phyloP scores from a whole-genome alignment of 2,329 filamentous ascomycete species.

The Aspergillus melleus region DNA sequence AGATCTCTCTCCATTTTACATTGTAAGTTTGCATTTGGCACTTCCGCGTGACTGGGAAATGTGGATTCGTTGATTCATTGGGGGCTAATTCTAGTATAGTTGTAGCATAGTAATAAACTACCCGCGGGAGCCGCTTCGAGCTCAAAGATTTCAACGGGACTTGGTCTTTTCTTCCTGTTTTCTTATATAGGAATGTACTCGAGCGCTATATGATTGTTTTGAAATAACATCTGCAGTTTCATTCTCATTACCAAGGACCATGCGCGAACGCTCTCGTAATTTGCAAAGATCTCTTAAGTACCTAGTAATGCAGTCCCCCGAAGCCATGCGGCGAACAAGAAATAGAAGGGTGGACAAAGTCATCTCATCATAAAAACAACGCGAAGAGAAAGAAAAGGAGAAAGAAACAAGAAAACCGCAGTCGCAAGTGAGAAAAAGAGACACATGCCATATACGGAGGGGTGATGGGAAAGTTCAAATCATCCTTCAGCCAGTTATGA shows the following conservation, averaged over 20 bases:
- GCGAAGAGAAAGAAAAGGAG: conserved; percentile 15
- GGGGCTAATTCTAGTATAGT: conserved; percentile 1
- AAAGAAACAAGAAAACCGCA: conserved; percentile 3
- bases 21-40: conserved; percentile 1
- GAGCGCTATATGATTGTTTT: conserved; percentile 8
- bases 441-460: background rate
- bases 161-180: background rate
- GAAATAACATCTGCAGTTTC: conserved; percentile 5
- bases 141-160: background rate
- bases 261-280: background rate
- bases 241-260: conserved; percentile 4
- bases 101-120: conserved; percentile 7
- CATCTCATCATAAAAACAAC: conserved; percentile 31
- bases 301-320: conserved; percentile 8
- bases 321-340: conserved; percentile 3
- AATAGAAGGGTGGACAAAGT: conserved; percentile 15
- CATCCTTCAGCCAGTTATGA: conserved; percentile 11
- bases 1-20: conserved; percentile 15
- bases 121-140: background rate
- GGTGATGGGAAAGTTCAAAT: background rate
- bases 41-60: background rate
- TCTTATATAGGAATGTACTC: conserved; percentile 4
- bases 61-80: background rate
- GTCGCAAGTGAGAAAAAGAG: background rate
- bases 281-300: conserved; percentile 3